A percentile compares a stretch with the other conserved stretches of the same genome.
These are phyloP conservation scores for Fusarium torulosum DNA, from an alignment of 2,329 filamentous ascomycete genomes.

Conservation along the genomic window DNA sequence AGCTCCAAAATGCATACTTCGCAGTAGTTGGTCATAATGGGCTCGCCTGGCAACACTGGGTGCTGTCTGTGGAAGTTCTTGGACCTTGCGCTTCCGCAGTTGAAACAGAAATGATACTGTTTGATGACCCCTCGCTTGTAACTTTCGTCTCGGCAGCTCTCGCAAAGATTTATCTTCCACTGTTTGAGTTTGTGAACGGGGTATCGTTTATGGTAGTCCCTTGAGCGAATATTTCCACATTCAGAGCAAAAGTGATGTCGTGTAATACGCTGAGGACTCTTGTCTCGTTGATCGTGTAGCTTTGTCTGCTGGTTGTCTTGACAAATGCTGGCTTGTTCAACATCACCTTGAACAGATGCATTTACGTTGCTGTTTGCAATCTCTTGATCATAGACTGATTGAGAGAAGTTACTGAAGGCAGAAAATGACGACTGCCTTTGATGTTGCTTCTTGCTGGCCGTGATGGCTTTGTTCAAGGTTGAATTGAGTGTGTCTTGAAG, in stretches of 20 bases:
- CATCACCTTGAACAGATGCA: neutral
- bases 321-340: neutral
- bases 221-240: slow-evolving; percentile 54
- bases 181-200: slow-evolving; percentile 41
- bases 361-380: neutral
- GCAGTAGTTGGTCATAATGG: slow-evolving; percentile 53
- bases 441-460: slow-evolving; percentile 8
- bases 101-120: slow-evolving; percentile 57
- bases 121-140: slow-evolving; percentile 42
- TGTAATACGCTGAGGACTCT: slow-evolving; percentile 38
- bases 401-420: slow-evolving; percentile 11
- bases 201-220: slow-evolving; percentile 52
- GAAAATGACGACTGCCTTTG: neutral
- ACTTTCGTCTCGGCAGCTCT: slow-evolving; percentile 50
- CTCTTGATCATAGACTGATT: neutral
- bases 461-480: slow-evolving; percentile 47
- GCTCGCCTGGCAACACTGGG: slow-evolving; percentile 42
- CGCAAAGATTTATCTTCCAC: slow-evolving; percentile 53
- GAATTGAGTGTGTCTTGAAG: slow-evolving; percentile 50
- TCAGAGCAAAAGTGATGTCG: slow-evolving; percentile 53
- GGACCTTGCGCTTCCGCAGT: slow-evolving; percentile 58
- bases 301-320: neutral
- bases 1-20: slow-evolving; percentile 46
- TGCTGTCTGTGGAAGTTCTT: slow-evolving; percentile 53
- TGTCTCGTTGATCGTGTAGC: slow-evolving; percentile 20